These are phyloP conservation scores for Monilinia fructigena DNA, from an alignment of 2,329 filamentous ascomycete genomes.

Conservation along the genomic window DNA sequence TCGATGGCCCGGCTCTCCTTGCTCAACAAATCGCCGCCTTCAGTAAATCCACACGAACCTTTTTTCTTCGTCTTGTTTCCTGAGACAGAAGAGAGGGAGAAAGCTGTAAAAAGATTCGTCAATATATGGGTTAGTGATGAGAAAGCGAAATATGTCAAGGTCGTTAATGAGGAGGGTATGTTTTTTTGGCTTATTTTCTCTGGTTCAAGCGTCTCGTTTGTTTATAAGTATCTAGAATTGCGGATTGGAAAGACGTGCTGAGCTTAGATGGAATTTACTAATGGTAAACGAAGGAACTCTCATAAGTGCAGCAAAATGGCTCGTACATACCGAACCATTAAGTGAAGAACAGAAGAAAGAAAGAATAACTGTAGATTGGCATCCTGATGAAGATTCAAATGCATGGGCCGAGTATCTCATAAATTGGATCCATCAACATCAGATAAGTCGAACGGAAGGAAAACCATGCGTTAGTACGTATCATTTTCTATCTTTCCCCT, in stretches of 20 bases:
- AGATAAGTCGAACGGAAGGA: conserved; percentile 23
- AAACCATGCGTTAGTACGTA: conserved; percentile 28
- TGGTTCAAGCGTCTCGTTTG: background rate
- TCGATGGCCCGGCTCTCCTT: conserved; percentile 26
- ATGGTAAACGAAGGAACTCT: background rate
- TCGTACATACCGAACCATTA: conserved; percentile 2
- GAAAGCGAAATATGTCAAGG: conserved; percentile 29
- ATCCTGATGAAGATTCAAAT: conserved; percentile 27
- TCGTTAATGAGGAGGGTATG: conserved; percentile 27
- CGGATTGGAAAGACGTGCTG: too few relatives aligned
- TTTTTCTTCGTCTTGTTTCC: conserved; percentile 29
- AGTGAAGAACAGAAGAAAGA: conserved; percentile 28
- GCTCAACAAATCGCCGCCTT: conserved; percentile 26
- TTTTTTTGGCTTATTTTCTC: background rate
- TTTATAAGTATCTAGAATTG: background rate
- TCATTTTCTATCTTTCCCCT: too few relatives aligned
- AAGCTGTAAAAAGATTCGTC: conserved; percentile 26
- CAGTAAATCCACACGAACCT: conserved; percentile 24
- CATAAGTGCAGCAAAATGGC: conserved; percentile 21
- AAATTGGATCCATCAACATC: conserved; percentile 25
- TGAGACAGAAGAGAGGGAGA: conserved; percentile 23
- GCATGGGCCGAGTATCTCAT: conserved; percentile 27
- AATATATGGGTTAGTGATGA: conserved; percentile 27
- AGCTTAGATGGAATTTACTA: background rate
- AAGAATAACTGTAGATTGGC: conserved; percentile 27